Conservation (phyloP, 1,284 basidiomycete genomes). For the Ceratobasidium sp. region DNA sequence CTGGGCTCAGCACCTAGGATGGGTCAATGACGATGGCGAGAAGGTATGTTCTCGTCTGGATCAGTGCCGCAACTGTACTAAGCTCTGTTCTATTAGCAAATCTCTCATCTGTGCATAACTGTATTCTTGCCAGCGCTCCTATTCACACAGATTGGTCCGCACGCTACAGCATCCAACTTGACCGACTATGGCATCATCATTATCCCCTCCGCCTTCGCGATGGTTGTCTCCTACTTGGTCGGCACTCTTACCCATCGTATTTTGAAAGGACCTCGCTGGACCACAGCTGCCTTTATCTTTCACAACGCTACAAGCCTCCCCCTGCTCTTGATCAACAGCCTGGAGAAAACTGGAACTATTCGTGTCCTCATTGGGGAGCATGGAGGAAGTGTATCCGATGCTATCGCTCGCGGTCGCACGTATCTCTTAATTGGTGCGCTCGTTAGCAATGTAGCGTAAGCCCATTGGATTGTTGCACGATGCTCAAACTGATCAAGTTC, state of each 20-base stretch:
- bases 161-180: conserved; percentile 35
- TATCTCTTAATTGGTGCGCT: conserved; percentile 42
- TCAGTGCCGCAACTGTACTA: background rate
- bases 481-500: background rate
- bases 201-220: conserved; percentile 24
- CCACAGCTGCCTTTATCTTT: conserved; percentile 38
- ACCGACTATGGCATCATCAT: conserved; percentile 34
- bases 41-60: background rate
- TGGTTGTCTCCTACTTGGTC: conserved; percentile 31
- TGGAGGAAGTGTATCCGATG: conserved; percentile 27
- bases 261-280: conserved; percentile 35
- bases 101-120: conserved; percentile 35
- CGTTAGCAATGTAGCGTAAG: conserved; percentile 40
- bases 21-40: conserved; percentile 23
- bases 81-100: conserved; percentile 19
- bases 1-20: conserved; percentile 26
- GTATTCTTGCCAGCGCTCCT: conserved; percentile 33
- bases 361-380: conserved; percentile 20
- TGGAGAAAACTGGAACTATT: conserved; percentile 43
- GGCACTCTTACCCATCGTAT: background rate
- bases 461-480: background rate
- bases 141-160: conserved; percentile 38
- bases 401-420: conserved; percentile 24
- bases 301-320: conserved; percentile 45
- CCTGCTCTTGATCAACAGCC: conserved; percentile 35